A percentile compares a stretch with the other conserved stretches of the same genome.
These are phyloP conservation scores for Jacaranda mimosifolia DNA, from an alignment of 257 asterid species.

Conservation along the genomic window DNA sequence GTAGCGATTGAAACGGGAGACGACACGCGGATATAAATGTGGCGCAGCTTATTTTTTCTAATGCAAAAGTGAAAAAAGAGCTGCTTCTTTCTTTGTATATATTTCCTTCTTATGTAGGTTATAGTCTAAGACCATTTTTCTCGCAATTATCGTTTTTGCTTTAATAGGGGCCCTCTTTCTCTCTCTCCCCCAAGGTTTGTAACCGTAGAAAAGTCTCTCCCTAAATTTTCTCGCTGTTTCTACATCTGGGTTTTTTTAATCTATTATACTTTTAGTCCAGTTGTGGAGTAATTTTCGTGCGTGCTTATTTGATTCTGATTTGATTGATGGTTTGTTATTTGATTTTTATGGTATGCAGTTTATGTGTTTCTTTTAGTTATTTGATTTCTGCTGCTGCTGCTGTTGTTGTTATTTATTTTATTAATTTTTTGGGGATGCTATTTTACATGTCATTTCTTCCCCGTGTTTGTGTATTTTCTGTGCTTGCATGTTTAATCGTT, in stretches of 20 bases:
- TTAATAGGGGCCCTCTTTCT: background rate
- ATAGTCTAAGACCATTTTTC: background rate
- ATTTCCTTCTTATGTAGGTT: background rate
- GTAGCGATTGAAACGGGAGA: background rate
- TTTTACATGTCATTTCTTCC: background rate
- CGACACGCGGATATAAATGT: background rate
- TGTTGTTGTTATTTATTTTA: background rate
- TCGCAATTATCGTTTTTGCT: background rate
- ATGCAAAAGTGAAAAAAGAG: background rate
- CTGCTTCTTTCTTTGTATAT: background rate
- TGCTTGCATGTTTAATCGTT: background rate
- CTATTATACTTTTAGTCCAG: background rate
- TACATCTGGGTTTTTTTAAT: slow-evolving; percentile 1
- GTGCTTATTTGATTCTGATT: background rate
- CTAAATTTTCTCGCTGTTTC: background rate
- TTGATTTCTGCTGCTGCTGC: background rate
- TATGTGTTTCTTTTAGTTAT: background rate
- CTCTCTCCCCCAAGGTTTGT: slow-evolving; percentile 5
- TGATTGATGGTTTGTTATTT: background rate
- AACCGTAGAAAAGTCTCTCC: background rate
- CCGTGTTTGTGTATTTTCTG: background rate
- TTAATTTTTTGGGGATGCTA: background rate
- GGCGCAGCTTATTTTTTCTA: background rate
- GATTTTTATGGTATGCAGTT: background rate
- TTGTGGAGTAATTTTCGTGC: background rate